Percentiles rank a stretch among this genome's conserved stretches.
phyloP scores from a whole-genome alignment of 2,329 filamentous ascomycete species.

The Ramichloridium luteum region DNA sequence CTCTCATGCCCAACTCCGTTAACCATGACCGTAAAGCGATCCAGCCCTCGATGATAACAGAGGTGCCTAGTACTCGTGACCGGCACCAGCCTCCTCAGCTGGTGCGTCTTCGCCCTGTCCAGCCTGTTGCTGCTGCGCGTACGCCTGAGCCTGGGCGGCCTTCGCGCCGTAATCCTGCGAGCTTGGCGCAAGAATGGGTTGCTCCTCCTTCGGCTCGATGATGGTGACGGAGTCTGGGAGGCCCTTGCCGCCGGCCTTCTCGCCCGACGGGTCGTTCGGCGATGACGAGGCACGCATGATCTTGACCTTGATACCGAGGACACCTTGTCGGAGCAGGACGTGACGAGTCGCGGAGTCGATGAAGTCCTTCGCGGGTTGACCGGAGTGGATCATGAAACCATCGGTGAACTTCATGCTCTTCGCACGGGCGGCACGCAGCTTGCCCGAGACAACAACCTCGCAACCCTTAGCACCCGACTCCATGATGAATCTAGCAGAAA shows the following conservation, averaged over 20 bases:
- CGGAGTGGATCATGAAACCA: constrained; percentile 99
- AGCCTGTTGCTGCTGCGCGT: constrained; percentile 45
- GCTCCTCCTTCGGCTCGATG: constrained; percentile 99
- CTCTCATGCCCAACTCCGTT: constrained; percentile 1
- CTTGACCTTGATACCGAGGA: constrained; percentile 99
- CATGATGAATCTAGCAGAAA: constrained; percentile 85
- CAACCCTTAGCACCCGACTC: constrained; percentile 99
- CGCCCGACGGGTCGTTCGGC: constrained; percentile 78
- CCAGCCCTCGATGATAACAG: no score
- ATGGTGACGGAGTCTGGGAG: constrained; percentile 98
- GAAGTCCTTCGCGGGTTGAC: constrained; percentile 98
- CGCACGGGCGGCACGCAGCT: constrained; percentile 96
- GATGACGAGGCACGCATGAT: constrained; percentile 87
- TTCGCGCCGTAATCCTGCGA: constrained; percentile 99
- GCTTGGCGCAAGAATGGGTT: constrained; percentile 84
- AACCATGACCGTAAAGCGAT: background rate
- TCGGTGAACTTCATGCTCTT: constrained; percentile 99
- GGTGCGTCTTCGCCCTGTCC: constrained; percentile 14
- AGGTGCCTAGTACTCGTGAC: constrained; percentile 12
- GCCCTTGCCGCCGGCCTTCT: constrained; percentile 92
- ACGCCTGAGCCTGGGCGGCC: constrained; percentile 52
- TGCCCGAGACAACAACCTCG: constrained; percentile 98
- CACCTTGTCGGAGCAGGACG: constrained; percentile 99
- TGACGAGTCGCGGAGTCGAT: constrained; percentile 97
- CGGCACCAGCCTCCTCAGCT: constrained; percentile 14